Conservation (phyloP, 1,139 yeast genomes). For the Candida smagusa region DNA sequence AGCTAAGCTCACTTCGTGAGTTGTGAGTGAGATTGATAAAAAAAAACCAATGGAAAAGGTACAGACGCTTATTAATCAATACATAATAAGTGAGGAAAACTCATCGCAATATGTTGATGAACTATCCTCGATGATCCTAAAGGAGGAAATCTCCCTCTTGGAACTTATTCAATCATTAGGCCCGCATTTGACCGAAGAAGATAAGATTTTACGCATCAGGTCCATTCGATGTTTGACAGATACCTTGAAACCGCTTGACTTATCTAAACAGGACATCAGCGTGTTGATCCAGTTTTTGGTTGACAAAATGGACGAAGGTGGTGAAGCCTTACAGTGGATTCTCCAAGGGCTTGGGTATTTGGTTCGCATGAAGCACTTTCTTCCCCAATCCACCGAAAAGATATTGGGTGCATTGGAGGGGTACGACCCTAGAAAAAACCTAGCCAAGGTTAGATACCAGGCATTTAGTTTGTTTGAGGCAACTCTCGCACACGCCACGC, state of each 20-base stretch:
- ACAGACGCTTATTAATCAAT: conserved; percentile 36
- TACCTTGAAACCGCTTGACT: conserved; percentile 40
- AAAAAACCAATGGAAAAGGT: conserved; percentile 10
- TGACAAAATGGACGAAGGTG: conserved; percentile 62
- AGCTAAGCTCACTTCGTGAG: too few relatives aligned
- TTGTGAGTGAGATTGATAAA: too few relatives aligned
- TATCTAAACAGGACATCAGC: conserved; percentile 60
- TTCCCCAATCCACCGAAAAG: conserved; percentile 21
- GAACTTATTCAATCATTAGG: conserved; percentile 56
- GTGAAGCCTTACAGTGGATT: conserved; percentile 49
- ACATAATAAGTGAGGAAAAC: conserved; percentile 37
- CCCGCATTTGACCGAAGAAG: conserved; percentile 55
- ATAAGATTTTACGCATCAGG: conserved; percentile 46
- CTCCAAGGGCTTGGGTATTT: conserved; percentile 56
- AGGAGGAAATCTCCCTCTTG: conserved; percentile 41
- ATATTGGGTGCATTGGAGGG: conserved; percentile 40
- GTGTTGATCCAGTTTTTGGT: conserved; percentile 66
- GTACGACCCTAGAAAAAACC: conserved; percentile 58
- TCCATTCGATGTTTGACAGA: conserved; percentile 61
- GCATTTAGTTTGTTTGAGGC: conserved; percentile 52
- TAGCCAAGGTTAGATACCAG: conserved; percentile 63
- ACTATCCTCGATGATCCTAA: conserved; percentile 27
- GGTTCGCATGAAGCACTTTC: conserved; percentile 45
- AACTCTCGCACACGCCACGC: conserved; percentile 17
- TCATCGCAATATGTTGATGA: conserved; percentile 27